Evolutionary conservation across 352 stramenopile species (phyloP), one percentile per base, ranked within the genome.

Genomic region (Phytophthora citrophthora): DNA sequence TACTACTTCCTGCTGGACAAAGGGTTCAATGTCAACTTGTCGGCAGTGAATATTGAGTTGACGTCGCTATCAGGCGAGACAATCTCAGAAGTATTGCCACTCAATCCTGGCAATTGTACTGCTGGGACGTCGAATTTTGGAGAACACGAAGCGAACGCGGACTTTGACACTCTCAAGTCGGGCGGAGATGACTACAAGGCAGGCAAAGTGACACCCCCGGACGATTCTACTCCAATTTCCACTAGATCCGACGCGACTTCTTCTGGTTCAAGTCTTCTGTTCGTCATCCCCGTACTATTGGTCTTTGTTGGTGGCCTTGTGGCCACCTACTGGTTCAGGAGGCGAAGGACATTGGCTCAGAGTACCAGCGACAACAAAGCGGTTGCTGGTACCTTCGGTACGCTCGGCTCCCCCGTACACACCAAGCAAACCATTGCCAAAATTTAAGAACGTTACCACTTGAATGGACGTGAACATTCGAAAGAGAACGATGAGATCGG

Each of bases 1-100:
- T 91, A 77, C 59, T 91, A 86, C 70, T 91, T 68, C 56, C 43
- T 85, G 16, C 43, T 85, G 1, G 63, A 71, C 11, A 61, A 59
- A 5, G 51, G 34, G 13, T 50, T 45, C 12, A 65, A 56, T 44
- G 46, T 67, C 18, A 59, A 81, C 47, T 52, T 87, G 18, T 62
- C 51, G 7, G 51, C 61, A 9, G 61, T 87, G 12, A 51, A 58
- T 43, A 61, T 91, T 13, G 56, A 74, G 7, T 51, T 89, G 26
- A 88, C 74, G 41, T 86, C 74, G 15, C 53, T 76, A 6, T 70
- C 60, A 31, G 80, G 79, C 38, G 71, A 91, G 32, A 71, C 52
- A 26, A 70, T 90, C 39, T 72, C 61, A 2, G 75, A 87, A 13
- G 85, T 67, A 23, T 60, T 90, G 23, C 73, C 75, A 10, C 68